Percentiles rank a stretch among this genome's conserved stretches.
Conservation (phyloP, 2,329 filamentous ascomycete species). For the Venturia oleaginea region DNA sequence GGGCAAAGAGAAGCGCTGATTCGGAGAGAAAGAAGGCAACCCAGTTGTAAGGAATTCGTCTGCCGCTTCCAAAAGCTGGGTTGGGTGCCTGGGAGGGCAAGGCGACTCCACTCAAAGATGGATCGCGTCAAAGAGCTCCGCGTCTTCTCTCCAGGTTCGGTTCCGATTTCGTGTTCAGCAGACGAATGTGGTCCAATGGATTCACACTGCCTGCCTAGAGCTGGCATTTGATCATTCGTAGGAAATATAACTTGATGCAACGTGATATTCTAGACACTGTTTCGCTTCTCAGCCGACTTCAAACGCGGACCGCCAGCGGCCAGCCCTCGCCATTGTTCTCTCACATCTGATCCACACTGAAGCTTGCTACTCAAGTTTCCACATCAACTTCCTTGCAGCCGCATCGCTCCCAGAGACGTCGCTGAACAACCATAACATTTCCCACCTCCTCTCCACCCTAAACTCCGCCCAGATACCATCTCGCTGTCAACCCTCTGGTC, state of each 20-base stretch:
- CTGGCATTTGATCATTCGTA: background rate
- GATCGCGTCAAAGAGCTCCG: background rate
- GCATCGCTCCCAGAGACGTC: background rate
- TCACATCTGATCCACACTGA: background rate
- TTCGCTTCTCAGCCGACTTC: background rate
- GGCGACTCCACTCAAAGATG: background rate
- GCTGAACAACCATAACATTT: background rate
- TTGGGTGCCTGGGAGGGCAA: no score
- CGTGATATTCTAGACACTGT: background rate
- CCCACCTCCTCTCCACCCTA: background rate
- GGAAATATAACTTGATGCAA: background rate
- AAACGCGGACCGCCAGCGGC: background rate
- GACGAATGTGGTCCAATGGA: background rate
- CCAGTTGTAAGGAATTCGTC: background rate
- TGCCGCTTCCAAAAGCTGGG: background rate
- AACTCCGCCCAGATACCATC: background rate
- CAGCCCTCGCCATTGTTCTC: background rate
- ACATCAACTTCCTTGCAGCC: constrained; percentile 3
- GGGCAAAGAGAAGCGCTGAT: background rate
- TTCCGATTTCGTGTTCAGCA: constrained; percentile 4
- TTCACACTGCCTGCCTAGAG: background rate
- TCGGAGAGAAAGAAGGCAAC: background rate
- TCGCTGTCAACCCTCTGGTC: background rate
- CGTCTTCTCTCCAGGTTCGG: background rate
- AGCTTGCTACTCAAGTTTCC: background rate